phyloP scores from a whole-genome alignment of 208 protist genomes.

The Leishmania guyanensis region DNA sequence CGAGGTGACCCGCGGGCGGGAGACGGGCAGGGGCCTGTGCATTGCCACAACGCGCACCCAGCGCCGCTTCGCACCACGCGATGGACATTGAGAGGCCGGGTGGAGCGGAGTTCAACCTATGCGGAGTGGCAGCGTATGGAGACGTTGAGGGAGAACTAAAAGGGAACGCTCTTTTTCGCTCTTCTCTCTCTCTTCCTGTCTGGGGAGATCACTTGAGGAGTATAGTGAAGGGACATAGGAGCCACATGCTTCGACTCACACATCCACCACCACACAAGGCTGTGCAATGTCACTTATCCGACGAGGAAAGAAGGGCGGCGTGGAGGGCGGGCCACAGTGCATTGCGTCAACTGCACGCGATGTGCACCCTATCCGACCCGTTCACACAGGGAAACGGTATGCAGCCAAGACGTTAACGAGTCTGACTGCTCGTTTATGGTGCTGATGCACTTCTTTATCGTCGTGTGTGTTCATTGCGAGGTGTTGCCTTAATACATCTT shows the following conservation, averaged over 20 bases:
- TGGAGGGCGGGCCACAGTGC: neutral
- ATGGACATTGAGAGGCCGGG: neutral
- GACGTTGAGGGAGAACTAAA: too few species aligned
- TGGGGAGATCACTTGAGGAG: too few species aligned
- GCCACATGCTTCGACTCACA: neutral
- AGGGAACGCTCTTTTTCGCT: too few species aligned
- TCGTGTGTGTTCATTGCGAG: constrained; percentile 6
- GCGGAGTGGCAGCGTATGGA: neutral
- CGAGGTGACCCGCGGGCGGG: neutral
- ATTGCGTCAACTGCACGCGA: neutral
- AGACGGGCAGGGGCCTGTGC: neutral
- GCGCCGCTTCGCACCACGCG: neutral
- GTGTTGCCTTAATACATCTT: constrained; percentile 3
- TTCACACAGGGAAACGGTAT: neutral
- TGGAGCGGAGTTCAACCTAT: neutral
- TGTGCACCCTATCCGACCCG: neutral
- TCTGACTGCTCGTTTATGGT: neutral
- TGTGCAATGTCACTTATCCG: neutral
- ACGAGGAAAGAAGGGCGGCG: neutral
- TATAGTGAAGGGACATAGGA: too few species aligned
- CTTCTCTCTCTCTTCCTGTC: too few species aligned
- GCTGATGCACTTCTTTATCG: neutral
- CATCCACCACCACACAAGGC: neutral
- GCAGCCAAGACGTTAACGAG: neutral
- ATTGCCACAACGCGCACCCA: neutral